phyloP scores from a whole-genome alignment of 2,329 filamentous ascomycete species.

The Hysterium pulicare region DNA sequence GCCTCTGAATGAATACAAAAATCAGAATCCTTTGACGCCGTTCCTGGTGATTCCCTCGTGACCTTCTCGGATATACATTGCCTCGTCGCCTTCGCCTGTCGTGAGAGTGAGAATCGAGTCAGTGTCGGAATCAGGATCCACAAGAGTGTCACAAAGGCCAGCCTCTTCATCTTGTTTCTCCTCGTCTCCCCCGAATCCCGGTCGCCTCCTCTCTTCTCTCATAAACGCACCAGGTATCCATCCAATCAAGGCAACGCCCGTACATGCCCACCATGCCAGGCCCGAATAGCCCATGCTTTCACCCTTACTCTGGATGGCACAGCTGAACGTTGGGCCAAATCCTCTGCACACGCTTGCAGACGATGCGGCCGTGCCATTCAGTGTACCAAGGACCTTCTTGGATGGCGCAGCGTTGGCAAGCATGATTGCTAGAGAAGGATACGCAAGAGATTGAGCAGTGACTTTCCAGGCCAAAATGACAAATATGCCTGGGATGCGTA shows the following conservation, averaged over 20 bases:
- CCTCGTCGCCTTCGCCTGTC: constrained; percentile 26
- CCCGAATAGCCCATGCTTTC: constrained; percentile 79
- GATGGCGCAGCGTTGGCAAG: constrained; percentile 85
- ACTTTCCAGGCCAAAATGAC: constrained; percentile 84
- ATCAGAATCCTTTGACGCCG: constrained; percentile 12
- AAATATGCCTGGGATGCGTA: constrained; percentile 74
- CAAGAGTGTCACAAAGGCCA: constrained; percentile 20
- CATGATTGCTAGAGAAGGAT: constrained; percentile 85
- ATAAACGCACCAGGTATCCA: constrained; percentile 53
- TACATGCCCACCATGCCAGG: constrained; percentile 90
- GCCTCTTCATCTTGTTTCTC: constrained; percentile 29
- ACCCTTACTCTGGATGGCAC: constrained; percentile 77
- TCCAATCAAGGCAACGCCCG: constrained; percentile 70
- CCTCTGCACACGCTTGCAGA: constrained; percentile 85
- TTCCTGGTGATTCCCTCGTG: constrained; percentile 15
- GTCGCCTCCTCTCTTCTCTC: constrained; percentile 55
- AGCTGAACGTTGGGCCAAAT: constrained; percentile 84
- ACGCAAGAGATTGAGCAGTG: constrained; percentile 85
- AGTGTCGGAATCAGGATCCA: constrained; percentile 22
- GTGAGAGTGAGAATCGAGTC: constrained; percentile 33
- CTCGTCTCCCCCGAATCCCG: constrained; percentile 13
- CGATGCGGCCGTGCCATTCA: constrained; percentile 90
- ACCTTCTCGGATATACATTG: constrained; percentile 5
- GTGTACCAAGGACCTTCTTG: constrained; percentile 78
- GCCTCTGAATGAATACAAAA: constrained; percentile 6